Conservation (phyloP, 768 basidiomycete species). For the Gloeophyllum trabeum region DNA sequence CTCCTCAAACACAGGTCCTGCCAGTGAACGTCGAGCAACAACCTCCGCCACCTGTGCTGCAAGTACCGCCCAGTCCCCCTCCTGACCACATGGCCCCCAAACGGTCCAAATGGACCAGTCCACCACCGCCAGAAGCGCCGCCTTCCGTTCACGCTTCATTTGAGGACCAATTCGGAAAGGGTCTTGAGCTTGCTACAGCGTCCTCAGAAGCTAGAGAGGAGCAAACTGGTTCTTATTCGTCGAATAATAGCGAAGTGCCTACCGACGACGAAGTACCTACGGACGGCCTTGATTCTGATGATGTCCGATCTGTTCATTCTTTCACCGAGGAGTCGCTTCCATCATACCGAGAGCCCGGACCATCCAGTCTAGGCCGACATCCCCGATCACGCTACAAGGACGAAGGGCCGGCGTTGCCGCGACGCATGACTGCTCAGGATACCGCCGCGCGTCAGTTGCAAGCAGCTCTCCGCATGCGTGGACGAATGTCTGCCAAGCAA, state of each 20-base stretch:
- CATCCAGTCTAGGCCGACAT: neutral
- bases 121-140: constrained; percentile 69
- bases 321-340: constrained; percentile 35
- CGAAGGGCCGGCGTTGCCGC: too few relatives aligned
- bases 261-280: constrained; percentile 58
- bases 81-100: constrained; percentile 77
- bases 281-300: constrained; percentile 54
- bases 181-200: constrained; percentile 59
- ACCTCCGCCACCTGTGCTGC: constrained; percentile 16
- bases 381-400: too few relatives aligned
- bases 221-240: constrained; percentile 34
- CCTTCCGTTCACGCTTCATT: constrained; percentile 54
- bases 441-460: too few relatives aligned
- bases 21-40: too few relatives aligned
- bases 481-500: too few relatives aligned
- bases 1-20: constrained; percentile 23
- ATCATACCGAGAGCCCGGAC: constrained; percentile 5
- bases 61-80: constrained; percentile 29
- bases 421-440: too few relatives aligned
- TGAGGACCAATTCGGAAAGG: constrained; percentile 53
- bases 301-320: constrained; percentile 57
- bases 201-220: constrained; percentile 52
- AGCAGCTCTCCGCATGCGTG: too few relatives aligned
- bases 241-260: constrained; percentile 51
- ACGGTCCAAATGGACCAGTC: constrained; percentile 76